Conservation (phyloP, 202 grass and related monocot species). For the Eragrostis tef region DNA sequence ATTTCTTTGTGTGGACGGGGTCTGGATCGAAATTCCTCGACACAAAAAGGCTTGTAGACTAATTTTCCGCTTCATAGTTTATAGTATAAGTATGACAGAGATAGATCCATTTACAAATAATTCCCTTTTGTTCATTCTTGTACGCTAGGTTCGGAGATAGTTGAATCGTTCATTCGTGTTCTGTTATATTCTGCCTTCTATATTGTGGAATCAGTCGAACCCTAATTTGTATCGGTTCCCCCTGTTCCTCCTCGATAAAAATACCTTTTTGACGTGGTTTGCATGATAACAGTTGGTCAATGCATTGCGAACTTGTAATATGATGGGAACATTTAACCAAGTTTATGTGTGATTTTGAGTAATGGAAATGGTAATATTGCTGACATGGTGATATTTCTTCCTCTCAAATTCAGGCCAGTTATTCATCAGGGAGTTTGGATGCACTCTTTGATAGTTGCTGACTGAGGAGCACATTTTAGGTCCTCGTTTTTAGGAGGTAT, state of each 20-base stretch:
- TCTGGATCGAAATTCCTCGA: background rate
- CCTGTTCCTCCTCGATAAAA: conserved; percentile 1
- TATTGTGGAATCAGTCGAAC: conserved; percentile 27
- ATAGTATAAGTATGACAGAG: conserved; percentile 32
- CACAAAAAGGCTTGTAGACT: background rate
- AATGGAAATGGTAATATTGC: conserved; percentile 23
- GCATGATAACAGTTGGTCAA: conserved; percentile 33
- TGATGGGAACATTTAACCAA: too few species aligned
- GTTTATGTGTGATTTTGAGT: too few species aligned
- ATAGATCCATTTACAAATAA: conserved; percentile 9
- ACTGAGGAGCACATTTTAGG: conserved; percentile 10
- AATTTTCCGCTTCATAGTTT: too few species aligned
- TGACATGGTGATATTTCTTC: conserved; percentile 4
- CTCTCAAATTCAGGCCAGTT: conserved; percentile 41
- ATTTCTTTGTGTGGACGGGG: too few species aligned
- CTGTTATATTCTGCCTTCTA: conserved; percentile 33
- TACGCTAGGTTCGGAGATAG: conserved; percentile 27
- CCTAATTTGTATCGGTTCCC: conserved; percentile 8
- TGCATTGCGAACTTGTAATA: background rate
- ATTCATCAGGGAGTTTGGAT: conserved; percentile 30
- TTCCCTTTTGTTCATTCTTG: background rate
- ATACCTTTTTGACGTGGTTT: background rate
- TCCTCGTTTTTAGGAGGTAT: conserved; percentile 44
- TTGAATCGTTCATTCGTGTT: conserved; percentile 41
- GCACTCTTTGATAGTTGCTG: background rate